phyloP scores from a whole-genome alignment of 1,284 basidiomycete species.

The Fomitopsis betulina region DNA sequence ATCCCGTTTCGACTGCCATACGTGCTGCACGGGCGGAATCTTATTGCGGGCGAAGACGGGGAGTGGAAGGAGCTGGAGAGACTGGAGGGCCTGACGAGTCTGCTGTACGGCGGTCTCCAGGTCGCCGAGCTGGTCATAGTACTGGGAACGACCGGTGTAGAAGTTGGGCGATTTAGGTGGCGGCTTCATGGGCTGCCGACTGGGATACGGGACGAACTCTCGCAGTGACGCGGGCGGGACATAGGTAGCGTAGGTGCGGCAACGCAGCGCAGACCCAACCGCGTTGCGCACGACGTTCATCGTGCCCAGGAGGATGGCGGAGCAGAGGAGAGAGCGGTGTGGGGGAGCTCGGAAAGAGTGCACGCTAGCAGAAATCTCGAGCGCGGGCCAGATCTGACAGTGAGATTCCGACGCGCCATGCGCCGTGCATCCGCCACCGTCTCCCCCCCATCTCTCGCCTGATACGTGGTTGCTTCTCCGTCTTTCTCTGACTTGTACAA shows the following conservation, averaged over 20 bases:
- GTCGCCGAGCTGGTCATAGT: slow-evolving; percentile 68
- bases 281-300: slow-evolving; percentile 18
- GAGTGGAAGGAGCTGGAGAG: slow-evolving; percentile 71
- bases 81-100: slow-evolving; percentile 57
- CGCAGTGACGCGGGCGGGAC: slow-evolving; percentile 31
- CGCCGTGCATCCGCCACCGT: neutral
- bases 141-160: slow-evolving; percentile 82
- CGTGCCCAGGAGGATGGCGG: neutral
- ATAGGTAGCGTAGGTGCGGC: slow-evolving; percentile 22
- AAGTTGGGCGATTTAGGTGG: slow-evolving; percentile 66
- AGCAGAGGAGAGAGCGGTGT: slow-evolving; percentile 5
- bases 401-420: neutral
- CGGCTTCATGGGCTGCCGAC: slow-evolving; percentile 23
- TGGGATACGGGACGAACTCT: slow-evolving; percentile 14
- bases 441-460: neutral
- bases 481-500: neutral
- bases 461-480: neutral
- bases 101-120: slow-evolving; percentile 65
- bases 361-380: neutral
- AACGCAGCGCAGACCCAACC: slow-evolving; percentile 11
- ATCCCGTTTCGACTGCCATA: slow-evolving; percentile 66
- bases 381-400: neutral
- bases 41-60: slow-evolving; percentile 64
- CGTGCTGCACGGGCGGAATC: slow-evolving; percentile 52
- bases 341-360: neutral